Evolutionary conservation across 768 basidiomycete genomes (phyloP).

Genomic region (Cystofilobasidium bisporidii): DNA sequence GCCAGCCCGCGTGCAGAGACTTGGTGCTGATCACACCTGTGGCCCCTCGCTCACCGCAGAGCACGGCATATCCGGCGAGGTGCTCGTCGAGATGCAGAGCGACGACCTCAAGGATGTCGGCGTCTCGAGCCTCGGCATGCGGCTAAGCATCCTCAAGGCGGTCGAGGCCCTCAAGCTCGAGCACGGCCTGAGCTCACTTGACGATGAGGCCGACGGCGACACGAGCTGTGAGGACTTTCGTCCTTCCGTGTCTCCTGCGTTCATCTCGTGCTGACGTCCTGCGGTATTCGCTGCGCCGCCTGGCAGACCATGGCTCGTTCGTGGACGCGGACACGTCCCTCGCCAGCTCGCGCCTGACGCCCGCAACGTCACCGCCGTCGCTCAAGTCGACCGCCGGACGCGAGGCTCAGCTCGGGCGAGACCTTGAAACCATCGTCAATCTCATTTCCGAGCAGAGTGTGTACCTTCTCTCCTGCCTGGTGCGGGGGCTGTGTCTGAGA

Average conservation of each 20-base stretch:
- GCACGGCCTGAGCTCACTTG: slow-evolving; percentile 61
- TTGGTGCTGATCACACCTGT: no score
- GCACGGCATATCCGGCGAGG: slow-evolving; percentile 84
- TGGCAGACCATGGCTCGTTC: neutral
- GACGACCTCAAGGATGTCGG: slow-evolving; percentile 78
- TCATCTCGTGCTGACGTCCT: no score
- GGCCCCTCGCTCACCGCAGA: slow-evolving; percentile 45
- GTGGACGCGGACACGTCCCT: neutral
- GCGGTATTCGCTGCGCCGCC: no score
- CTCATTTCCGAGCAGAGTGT: slow-evolving; percentile 67
- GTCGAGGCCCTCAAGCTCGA: slow-evolving; percentile 82
- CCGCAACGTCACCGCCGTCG: neutral
- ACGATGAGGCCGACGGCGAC: neutral
- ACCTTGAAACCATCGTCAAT: slow-evolving; percentile 57
- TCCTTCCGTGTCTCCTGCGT: no score
- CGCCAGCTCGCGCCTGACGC: neutral
- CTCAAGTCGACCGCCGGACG: no score
- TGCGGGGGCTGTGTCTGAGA: neutral
- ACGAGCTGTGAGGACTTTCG: no score
- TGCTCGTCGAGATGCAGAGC: slow-evolving; percentile 71
- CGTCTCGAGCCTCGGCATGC: slow-evolving; percentile 79
- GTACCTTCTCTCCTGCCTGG: neutral
- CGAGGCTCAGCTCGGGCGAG: slow-evolving; percentile 31
- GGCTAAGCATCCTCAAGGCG: slow-evolving; percentile 81
- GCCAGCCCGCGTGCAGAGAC: no score